Conservation (phyloP, 192 early-diverging fungal genomes). For the Martensiomyces pterosporus region DNA sequence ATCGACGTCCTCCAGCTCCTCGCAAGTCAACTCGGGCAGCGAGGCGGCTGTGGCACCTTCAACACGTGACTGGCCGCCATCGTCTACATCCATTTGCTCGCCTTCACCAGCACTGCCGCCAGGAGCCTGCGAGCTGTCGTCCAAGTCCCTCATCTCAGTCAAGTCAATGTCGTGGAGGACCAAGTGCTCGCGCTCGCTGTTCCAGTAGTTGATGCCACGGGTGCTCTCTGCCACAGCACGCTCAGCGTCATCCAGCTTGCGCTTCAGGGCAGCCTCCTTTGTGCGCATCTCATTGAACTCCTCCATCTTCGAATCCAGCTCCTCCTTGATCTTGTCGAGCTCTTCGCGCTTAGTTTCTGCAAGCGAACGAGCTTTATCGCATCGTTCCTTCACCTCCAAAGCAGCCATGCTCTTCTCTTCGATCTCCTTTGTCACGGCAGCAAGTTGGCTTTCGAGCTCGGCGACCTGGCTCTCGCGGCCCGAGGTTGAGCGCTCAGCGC, state of each 20-base stretch:
- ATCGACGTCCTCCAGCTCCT: conserved; percentile 64
- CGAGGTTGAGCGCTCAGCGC: conserved; percentile 60
- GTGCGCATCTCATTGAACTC: conserved; percentile 64
- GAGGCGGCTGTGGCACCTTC: conserved; percentile 2
- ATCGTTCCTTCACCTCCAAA: conserved; percentile 43
- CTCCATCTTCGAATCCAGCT: conserved; percentile 62
- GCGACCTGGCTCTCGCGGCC: conserved; percentile 63
- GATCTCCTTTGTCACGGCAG: conserved; percentile 58
- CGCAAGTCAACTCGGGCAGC: conserved; percentile 57
- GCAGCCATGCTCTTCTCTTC: conserved; percentile 54
- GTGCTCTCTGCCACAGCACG: conserved; percentile 52
- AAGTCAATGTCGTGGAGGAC: conserved; percentile 50
- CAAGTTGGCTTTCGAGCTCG: conserved; percentile 60
- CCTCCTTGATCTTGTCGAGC: conserved; percentile 60
- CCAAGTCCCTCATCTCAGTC: conserved; percentile 6
- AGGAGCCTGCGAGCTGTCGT: no score
- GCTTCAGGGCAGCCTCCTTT: conserved; percentile 64
- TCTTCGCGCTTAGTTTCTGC: conserved; percentile 67
- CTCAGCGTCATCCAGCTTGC: conserved; percentile 63
- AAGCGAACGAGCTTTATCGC: conserved; percentile 31
- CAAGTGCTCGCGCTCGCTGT: conserved; percentile 56
- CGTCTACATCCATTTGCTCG: conserved; percentile 23
- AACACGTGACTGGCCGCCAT: conserved; percentile 14
- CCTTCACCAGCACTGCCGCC: no score
- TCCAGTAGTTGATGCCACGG: conserved; percentile 51